Percentiles rank a stretch among this genome's conserved stretches.
These are phyloP conservation scores for Bryum argenteum DNA, from an alignment of 225 moss, liverwort and hornwort genomes.

Conservation along the genomic window DNA sequence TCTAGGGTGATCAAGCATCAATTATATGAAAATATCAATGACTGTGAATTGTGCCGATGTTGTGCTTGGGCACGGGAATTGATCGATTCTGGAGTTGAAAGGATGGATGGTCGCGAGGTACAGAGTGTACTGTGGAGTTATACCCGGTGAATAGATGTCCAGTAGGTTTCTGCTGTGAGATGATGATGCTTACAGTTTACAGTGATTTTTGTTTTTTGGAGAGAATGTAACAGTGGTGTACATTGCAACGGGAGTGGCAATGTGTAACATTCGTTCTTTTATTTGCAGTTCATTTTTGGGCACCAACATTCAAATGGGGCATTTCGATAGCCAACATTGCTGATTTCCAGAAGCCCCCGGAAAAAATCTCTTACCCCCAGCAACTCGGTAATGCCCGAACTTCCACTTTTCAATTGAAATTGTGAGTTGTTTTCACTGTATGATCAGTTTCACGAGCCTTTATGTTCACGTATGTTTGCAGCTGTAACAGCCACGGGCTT, in stretches of 20 bases:
- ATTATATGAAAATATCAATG: no score
- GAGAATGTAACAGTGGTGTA: not conserved
- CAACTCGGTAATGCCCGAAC: slow-evolving; percentile 63
- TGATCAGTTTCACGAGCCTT: not conserved
- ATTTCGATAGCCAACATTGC: slow-evolving; percentile 93
- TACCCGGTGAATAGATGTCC: not conserved
- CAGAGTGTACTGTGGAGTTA: not conserved
- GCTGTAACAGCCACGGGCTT: slow-evolving; percentile 92
- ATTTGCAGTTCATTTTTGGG: slow-evolving; percentile 96
- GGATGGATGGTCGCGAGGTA: not conserved
- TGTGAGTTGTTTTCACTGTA: no score
- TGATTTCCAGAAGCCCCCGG: slow-evolving; percentile 89
- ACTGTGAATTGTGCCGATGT: no score
- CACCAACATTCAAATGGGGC: slow-evolving; percentile 98
- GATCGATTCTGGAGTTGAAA: slow-evolving; percentile 1
- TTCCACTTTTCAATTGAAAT: not conserved
- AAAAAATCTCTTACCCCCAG: slow-evolving; percentile 89
- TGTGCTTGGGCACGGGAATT: no score
- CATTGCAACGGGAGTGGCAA: not conserved
- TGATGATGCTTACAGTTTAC: not conserved
- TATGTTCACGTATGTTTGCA: slow-evolving; percentile 41
- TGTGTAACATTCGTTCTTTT: not conserved
- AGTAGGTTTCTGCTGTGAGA: slow-evolving; percentile 6
- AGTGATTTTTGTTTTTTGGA: not conserved
- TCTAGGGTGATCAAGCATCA: not conserved